A percentile compares a stretch with the other conserved stretches of the same genome.
Evolutionary conservation across 2,329 filamentous ascomycete genomes (phyloP).

Genomic region (Trichoderma sp.): DNA sequence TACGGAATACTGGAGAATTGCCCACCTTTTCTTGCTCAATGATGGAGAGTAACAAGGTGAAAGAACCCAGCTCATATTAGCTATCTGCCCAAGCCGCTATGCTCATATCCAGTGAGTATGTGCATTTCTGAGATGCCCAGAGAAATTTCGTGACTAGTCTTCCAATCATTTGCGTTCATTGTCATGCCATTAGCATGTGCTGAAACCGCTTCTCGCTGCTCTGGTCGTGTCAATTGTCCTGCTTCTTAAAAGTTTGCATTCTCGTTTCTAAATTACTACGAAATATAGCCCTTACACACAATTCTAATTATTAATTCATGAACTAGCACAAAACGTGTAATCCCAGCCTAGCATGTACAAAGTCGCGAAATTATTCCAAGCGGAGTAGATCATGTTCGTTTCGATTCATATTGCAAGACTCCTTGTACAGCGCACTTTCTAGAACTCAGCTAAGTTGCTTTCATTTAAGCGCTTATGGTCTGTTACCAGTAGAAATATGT

Average conservation of each 20-base stretch:
- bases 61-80: neutral
- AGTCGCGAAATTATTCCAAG: neutral
- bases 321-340: neutral
- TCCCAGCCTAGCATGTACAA: neutral
- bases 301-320: neutral
- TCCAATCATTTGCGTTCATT: neutral
- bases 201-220: neutral
- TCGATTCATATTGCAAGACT: neutral
- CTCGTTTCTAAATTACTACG: neutral
- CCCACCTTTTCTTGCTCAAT: neutral
- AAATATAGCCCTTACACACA: neutral
- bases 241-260: neutral
- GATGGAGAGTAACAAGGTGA: neutral
- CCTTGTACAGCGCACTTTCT: neutral
- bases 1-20: neutral
- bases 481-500: neutral
- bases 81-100: neutral
- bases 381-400: neutral
- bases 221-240: neutral
- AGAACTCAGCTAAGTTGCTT: neutral
- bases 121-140: neutral
- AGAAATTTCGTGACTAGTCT: neutral
- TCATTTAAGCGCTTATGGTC: neutral
- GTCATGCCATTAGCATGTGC: neutral
- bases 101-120: neutral